phyloP scores from a whole-genome alignment of 1,139 yeast species.

The Candida sanyaensis region DNA sequence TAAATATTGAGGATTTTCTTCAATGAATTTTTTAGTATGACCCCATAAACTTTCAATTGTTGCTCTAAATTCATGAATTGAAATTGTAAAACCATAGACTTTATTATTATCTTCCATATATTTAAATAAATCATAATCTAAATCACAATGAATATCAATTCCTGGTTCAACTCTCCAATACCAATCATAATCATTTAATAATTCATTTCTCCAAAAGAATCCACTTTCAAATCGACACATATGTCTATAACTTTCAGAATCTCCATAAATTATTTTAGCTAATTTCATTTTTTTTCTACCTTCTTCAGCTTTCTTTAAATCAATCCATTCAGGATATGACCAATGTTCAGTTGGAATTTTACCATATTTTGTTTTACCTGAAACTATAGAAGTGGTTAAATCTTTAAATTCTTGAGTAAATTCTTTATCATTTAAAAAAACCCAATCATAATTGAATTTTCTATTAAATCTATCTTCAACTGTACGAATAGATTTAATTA shows the following conservation, averaged over 20 bases:
- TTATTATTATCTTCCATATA: conserved; percentile 74
- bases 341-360: conserved; percentile 63
- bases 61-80: conserved; percentile 70
- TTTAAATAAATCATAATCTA: conserved; percentile 85
- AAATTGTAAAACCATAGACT: conserved; percentile 80
- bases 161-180: conserved; percentile 96
- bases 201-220: conserved; percentile 71
- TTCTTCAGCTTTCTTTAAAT: conserved; percentile 46
- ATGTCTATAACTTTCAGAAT: conserved; percentile 70
- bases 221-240: conserved; percentile 79
- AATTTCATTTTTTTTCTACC: conserved; percentile 74
- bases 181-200: conserved; percentile 73
- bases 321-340: conserved; percentile 48
- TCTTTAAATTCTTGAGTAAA: conserved; percentile 64
- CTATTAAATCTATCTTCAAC: conserved; percentile 86
- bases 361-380: conserved; percentile 67
- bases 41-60: conserved; percentile 82
- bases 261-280: conserved; percentile 78
- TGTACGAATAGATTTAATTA: conserved; percentile 64
- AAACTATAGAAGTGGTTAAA: conserved; percentile 49
- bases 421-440: conserved; percentile 77
- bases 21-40: conserved; percentile 64
- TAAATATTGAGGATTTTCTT: conserved; percentile 35
- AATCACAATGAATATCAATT: conserved; percentile 84
- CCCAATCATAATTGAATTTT: conserved; percentile 90